phyloP scores from a whole-genome alignment of 345 rosid genomes.

The Eucalyptus tenuipes region DNA sequence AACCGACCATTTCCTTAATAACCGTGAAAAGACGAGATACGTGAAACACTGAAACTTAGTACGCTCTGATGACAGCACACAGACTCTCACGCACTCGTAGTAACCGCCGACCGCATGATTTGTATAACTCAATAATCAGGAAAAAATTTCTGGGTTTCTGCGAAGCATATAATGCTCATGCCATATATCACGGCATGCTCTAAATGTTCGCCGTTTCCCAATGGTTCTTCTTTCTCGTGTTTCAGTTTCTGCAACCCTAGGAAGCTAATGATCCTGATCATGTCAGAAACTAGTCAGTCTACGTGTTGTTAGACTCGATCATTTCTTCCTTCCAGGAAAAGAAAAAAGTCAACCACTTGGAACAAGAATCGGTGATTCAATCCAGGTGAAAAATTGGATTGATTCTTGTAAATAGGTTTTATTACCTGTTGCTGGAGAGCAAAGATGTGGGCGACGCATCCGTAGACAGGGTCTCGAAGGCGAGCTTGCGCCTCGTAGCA shows the following conservation, averaged over 20 bases:
- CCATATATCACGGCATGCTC: not conserved
- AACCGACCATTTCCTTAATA: not conserved
- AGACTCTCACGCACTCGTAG: not conserved
- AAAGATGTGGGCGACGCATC: constrained; percentile 85
- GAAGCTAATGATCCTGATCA: not conserved
- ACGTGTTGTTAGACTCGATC: not conserved
- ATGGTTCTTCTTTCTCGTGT: not conserved
- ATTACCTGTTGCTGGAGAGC: constrained; percentile 69
- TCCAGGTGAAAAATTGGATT: not conserved
- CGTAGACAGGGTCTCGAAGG: constrained; percentile 91
- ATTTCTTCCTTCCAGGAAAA: not conserved
- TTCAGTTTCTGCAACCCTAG: not conserved
- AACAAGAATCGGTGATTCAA: constrained; percentile 24
- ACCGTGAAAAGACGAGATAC: not conserved
- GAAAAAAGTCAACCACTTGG: not conserved
- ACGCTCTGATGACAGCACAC: not conserved
- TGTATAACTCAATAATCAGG: not conserved
- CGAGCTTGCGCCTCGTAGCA: constrained; percentile 94
- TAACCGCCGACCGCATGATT: not conserved
- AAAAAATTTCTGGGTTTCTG: not conserved
- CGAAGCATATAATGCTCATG: not conserved
- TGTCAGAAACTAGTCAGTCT: not conserved
- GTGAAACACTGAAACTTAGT: not conserved
- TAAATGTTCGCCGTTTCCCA: not conserved
- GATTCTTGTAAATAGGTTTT: not conserved